These are phyloP conservation scores for Penicillium fuscoglaucum DNA, from an alignment of 2,329 filamentous ascomycete species.

Conservation along the genomic window DNA sequence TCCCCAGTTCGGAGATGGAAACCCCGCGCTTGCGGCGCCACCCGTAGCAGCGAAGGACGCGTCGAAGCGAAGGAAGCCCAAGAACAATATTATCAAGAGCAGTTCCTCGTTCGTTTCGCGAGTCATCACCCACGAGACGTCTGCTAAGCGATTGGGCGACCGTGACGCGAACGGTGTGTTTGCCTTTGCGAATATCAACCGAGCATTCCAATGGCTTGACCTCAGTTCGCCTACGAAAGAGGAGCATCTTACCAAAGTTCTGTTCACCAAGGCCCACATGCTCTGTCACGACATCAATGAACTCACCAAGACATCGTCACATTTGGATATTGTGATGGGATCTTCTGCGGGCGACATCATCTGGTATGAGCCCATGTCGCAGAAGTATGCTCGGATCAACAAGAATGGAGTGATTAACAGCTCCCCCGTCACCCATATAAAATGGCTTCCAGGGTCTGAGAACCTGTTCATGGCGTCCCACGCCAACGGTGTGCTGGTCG, in stretches of 20 bases:
- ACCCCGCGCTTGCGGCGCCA: slow-evolving; percentile 62
- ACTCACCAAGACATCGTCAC: slow-evolving; percentile 72
- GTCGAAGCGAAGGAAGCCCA: slow-evolving; percentile 82
- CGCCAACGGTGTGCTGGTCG: slow-evolving; percentile 84
- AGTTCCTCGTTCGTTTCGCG: slow-evolving; percentile 98
- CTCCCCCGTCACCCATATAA: slow-evolving; percentile 80
- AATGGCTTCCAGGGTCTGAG: slow-evolving; percentile 92
- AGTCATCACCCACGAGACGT: slow-evolving; percentile 82
- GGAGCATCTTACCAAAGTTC: slow-evolving; percentile 90
- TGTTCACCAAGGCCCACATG: slow-evolving; percentile 95
- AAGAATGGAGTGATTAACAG: slow-evolving; percentile 93
- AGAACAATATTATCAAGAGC: slow-evolving; percentile 97
- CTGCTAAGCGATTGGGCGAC: slow-evolving; percentile 77
- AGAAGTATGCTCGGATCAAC: slow-evolving; percentile 92
- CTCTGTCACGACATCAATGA: slow-evolving; percentile 91
- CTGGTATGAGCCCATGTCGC: slow-evolving; percentile 96
- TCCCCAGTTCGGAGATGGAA: slow-evolving; percentile 83
- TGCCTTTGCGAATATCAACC: slow-evolving; percentile 92
- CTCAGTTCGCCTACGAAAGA: slow-evolving; percentile 69
- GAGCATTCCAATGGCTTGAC: slow-evolving; percentile 95
- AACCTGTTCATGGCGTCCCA: slow-evolving; percentile 89
- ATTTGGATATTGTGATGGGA: slow-evolving; percentile 90
- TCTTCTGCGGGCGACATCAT: slow-evolving; percentile 97
- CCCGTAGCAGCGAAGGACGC: slow-evolving; percentile 64
- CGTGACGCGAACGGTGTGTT: slow-evolving; percentile 77